phyloP scores from a whole-genome alignment of 2,329 filamentous ascomycete species.

The Stemphylium vesicarium region DNA sequence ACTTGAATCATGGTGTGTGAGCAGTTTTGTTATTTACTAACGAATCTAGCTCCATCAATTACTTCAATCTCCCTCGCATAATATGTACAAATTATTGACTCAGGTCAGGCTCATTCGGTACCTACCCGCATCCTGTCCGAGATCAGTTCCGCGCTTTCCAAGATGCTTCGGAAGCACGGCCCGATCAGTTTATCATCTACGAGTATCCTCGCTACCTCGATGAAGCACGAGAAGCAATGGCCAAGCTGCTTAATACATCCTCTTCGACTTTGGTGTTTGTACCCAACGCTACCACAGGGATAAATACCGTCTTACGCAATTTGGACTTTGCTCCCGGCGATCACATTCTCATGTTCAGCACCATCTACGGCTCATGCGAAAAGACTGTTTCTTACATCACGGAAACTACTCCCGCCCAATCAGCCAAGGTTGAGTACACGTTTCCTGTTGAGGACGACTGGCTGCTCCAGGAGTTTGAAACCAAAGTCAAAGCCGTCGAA shows the following conservation, averaged over 20 bases:
- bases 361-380: conserved; percentile 78
- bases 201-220: conserved; percentile 68
- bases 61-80: not conserved
- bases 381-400: conserved; percentile 74
- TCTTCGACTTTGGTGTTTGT: conserved; percentile 75
- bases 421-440: conserved; percentile 63
- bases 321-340: conserved; percentile 73
- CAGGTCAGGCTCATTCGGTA: conserved; percentile 74
- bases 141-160: conserved; percentile 69
- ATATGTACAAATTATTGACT: not conserved
- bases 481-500: conserved; percentile 61
- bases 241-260: conserved; percentile 68
- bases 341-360: conserved; percentile 78
- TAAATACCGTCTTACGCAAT: conserved; percentile 82
- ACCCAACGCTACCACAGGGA: conserved; percentile 77
- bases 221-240: conserved; percentile 66
- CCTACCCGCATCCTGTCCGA: conserved; percentile 69
- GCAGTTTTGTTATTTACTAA: not conserved
- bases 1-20: conserved; percentile 76
- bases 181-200: conserved; percentile 79
- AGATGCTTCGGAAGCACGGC: conserved; percentile 68
- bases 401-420: conserved; percentile 65
- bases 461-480: conserved; percentile 66
- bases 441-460: conserved; percentile 76
- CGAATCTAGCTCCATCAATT: not conserved